Conservation (phyloP, 164 flowering plant genomes). For the Aristolochia fimbriata region DNA sequence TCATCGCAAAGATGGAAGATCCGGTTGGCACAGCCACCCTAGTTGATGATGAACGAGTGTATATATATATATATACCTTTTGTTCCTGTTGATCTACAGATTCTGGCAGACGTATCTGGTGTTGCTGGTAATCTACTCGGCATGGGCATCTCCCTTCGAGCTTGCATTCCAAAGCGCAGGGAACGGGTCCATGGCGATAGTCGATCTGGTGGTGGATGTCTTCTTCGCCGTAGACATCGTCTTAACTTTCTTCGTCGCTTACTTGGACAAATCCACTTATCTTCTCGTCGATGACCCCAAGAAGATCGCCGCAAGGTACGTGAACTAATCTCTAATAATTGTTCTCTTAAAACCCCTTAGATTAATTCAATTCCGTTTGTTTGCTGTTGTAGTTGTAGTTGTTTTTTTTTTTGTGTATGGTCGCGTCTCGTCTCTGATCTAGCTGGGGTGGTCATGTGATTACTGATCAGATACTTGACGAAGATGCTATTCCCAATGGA, state of each 20-base stretch:
- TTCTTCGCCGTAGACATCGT: conserved; percentile 68
- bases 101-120: conserved; percentile 77
- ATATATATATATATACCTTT: too few relatives aligned
- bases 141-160: conserved; percentile 86
- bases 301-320: conserved; percentile 56
- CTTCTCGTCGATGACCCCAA: conserved; percentile 65
- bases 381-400: too few relatives aligned
- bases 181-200: conserved; percentile 35
- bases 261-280: conserved; percentile 76
- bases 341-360: background rate
- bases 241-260: conserved; percentile 77
- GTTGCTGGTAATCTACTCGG: conserved; percentile 64
- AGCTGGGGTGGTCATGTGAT: too few relatives aligned
- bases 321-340: background rate
- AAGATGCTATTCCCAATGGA: conserved; percentile 59
- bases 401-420: too few relatives aligned
- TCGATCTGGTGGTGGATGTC: conserved; percentile 60
- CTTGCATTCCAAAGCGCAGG: conserved; percentile 56
- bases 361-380: too few relatives aligned
- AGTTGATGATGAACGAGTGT: too few relatives aligned
- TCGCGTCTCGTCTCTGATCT: too few relatives aligned
- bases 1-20: too few relatives aligned
- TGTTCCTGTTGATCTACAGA: too few relatives aligned
- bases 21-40: too few relatives aligned
- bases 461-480: conserved; percentile 54